Base-by-base conservation (phyloP, 495 filamentous ascomycete genomes). In the Clavariopsis aquatica region DNA sequence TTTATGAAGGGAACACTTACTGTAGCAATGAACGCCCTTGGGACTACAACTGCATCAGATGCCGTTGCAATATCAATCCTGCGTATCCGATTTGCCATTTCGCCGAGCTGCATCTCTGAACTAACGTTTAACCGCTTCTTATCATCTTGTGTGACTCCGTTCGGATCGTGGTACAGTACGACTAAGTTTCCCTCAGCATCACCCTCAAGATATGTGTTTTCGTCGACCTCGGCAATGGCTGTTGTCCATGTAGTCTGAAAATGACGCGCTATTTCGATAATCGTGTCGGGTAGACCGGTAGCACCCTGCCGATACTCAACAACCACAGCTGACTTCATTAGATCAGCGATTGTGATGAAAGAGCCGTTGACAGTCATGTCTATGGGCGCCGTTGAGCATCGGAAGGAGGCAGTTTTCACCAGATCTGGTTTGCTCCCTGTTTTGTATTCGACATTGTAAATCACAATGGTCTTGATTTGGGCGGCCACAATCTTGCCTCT, bases 241-340 rank as follows among this genome's bases (percentile, higher is more conserved):
- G 94, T 96, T 6, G 80, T 80, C 92, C 93, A 97, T 7, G 84
- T 78, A 0, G 89, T 87, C 70, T 92, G 83, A 66, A 85, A 91
- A 72, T 96, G 91, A 19, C 93, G 83, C 6, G 90, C 88, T 7
- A 90, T 78, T 78, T 97, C 93, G 0, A 73, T 78, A 45, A 96
- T 78, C 64, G 76, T 66, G 77, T 83, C 77, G 27, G 74, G 66
- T 7, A 77, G 71, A 0, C 75, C 80, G 28, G 67, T 75, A 75
- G 27, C 77, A 24, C 69, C 69, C 6, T 78, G 78, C 9, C 78
- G 75, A 69, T 85, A 92, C 70, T 91, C 77, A 12, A 96, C 78
- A 10, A 98, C 73, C 17, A 89, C 88, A 38, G 94, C 78, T 31
- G 89, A 93, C 78, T 97, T 96, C 92, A 96, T 98, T 41, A 99